Conservation (phyloP, 83 land plant species). For the Isoetes engelmannii region DNA sequence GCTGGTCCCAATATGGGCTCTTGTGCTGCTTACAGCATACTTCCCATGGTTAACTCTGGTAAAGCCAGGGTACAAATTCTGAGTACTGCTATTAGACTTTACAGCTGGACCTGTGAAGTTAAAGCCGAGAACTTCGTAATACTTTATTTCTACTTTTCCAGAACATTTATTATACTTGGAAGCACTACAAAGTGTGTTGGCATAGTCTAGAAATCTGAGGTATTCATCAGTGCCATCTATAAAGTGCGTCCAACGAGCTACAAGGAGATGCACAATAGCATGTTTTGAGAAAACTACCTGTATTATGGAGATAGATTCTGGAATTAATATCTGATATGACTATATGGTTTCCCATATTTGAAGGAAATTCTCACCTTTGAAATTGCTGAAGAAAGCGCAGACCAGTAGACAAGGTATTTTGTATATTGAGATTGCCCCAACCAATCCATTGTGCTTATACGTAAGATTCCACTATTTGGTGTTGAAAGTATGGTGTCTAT, state of each 20-base stretch:
- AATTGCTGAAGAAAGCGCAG: constrained; percentile 65
- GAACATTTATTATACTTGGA: constrained; percentile 57
- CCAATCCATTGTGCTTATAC: constrained; percentile 93
- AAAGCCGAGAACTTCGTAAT: constrained; percentile 66
- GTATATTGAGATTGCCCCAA: constrained; percentile 71
- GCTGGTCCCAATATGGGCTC: constrained; percentile 83
- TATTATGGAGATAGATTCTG: neutral
- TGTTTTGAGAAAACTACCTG: constrained; percentile 77
- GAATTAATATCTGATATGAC: neutral
- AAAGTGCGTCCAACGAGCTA: constrained; percentile 70
- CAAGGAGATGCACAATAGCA: constrained; percentile 59
- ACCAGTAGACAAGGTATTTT: constrained; percentile 55
- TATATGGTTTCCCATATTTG: neutral
- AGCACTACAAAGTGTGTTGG: constrained; percentile 56
- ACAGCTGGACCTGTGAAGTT: constrained; percentile 67
- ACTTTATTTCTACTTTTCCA: constrained; percentile 67
- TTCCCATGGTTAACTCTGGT: constrained; percentile 83
- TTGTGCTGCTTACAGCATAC: constrained; percentile 68
- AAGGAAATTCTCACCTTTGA: constrained; percentile 48
- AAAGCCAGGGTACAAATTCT: constrained; percentile 57
- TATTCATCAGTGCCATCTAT: constrained; percentile 53
- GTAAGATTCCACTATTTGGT: constrained; percentile 40
- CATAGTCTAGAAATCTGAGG: constrained; percentile 56
- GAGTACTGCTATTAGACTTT: constrained; percentile 34
- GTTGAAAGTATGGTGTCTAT: constrained; percentile 75